Conservation (phyloP, 352 stramenopile species). For the Pythium apleroticum region DNA sequence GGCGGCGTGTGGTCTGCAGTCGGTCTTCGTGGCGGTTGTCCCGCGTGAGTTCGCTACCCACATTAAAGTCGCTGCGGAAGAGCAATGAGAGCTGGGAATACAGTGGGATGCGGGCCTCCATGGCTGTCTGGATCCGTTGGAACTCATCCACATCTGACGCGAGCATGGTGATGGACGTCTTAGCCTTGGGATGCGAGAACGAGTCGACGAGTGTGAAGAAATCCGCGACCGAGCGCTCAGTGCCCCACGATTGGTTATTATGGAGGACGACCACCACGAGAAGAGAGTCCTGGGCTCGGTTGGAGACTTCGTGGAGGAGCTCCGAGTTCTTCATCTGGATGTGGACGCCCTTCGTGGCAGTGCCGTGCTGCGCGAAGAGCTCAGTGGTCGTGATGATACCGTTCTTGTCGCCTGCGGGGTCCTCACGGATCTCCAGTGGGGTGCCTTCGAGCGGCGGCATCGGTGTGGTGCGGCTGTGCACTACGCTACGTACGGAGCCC, state of each 20-base stretch:
- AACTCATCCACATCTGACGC: conserved; percentile 35
- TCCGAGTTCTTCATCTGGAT: too few species aligned
- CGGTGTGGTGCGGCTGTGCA: too few species aligned
- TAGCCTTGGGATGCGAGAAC: conserved; percentile 29
- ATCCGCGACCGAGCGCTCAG: conserved; percentile 23
- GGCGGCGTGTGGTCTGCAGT: conserved; percentile 32
- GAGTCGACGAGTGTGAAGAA: conserved; percentile 34
- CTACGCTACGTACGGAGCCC: too few species aligned
- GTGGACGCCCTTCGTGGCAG: neutral
- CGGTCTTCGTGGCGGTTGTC: conserved; percentile 29
- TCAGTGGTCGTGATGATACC: neutral
- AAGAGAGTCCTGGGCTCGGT: conserved; percentile 17
- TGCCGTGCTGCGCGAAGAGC: neutral
- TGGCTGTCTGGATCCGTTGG: conserved; percentile 19
- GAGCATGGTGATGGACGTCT: conserved; percentile 40
- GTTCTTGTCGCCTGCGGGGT: neutral
- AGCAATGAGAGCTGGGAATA: conserved; percentile 31
- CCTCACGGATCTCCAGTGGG: too few species aligned
- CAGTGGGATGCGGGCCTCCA: conserved; percentile 17
- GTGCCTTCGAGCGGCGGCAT: too few species aligned
- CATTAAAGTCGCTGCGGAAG: conserved; percentile 35
- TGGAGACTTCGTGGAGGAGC: neutral
- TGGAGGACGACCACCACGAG: conserved; percentile 33
- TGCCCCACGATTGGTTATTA: conserved; percentile 33
- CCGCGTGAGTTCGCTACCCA: conserved; percentile 22